These are phyloP conservation scores for Trichoderma pleuroti DNA, from an alignment of 2,329 filamentous ascomycete species.

Conservation along the genomic window DNA sequence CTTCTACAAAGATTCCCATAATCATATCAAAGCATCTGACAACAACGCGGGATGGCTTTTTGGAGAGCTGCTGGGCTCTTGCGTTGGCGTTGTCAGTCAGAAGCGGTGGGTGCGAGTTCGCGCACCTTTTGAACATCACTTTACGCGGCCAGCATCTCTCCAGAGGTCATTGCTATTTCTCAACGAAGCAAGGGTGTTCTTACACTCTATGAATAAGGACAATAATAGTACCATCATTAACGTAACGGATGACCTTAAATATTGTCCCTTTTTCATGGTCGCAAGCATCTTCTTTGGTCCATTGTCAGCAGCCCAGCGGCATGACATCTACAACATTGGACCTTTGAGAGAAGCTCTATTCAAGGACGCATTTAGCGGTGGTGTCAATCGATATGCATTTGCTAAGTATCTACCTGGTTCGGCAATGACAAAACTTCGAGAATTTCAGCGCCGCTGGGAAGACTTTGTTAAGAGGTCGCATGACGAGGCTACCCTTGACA, in stretches of 20 bases:
- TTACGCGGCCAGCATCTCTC: neutral
- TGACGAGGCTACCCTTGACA: neutral
- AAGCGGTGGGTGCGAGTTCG: conserved; percentile 8
- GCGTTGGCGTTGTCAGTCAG: conserved; percentile 14
- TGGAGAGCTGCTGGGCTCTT: conserved; percentile 12
- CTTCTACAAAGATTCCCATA: conserved; percentile 18
- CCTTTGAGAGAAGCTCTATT: conserved; percentile 4
- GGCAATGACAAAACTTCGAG: neutral
- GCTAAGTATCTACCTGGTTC: conserved; percentile 1
- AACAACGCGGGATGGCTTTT: conserved; percentile 18
- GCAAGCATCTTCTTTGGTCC: conserved; percentile 16
- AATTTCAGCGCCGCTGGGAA: neutral
- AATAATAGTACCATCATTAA: neutral
- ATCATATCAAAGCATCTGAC: conserved; percentile 10
- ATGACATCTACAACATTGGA: neutral
- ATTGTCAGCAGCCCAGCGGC: neutral
- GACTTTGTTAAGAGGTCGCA: neutral
- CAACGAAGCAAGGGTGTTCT: neutral
- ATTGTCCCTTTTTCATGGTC: conserved; percentile 12
- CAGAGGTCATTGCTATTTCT: neutral
- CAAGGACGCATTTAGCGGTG: neutral
- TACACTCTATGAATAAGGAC: neutral
- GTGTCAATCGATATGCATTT: conserved; percentile 1
- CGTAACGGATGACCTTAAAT: conserved; percentile 11
- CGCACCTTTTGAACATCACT: conserved; percentile 14